Conservation (phyloP, 2,329 filamentous ascomycete species). For the Thelonectria discophora region DNA sequence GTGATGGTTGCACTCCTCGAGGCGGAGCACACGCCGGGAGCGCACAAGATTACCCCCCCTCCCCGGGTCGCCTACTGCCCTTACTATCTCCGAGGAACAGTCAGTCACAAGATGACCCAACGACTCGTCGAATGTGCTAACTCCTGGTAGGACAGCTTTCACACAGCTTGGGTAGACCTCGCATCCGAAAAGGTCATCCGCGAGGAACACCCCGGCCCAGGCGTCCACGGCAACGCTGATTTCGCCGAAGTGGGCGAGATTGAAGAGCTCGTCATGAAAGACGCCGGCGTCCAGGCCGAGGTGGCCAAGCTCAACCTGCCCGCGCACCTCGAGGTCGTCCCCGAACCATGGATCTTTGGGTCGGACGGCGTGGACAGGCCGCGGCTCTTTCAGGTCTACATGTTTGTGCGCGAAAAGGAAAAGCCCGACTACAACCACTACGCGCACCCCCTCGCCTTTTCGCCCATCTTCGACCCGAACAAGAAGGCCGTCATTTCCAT, state of each 20-base stretch:
- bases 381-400: conserved; percentile 22
- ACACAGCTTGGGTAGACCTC: conserved; percentile 16
- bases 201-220: not conserved
- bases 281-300: conserved; percentile 8
- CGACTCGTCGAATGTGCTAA: not conserved
- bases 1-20: conserved; percentile 14
- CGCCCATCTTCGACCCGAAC: conserved; percentile 13
- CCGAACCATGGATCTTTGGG: conserved; percentile 23
- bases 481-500: conserved; percentile 3
- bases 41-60: not conserved
- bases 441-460: conserved; percentile 15
- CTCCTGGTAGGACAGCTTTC: conserved; percentile 7
- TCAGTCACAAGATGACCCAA: not conserved
- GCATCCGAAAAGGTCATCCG: not conserved
- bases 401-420: conserved; percentile 22
- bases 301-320: conserved; percentile 17
- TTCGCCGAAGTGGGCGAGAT: conserved; percentile 18
- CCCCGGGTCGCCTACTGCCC: conserved; percentile 15
- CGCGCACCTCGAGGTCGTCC: conserved; percentile 15
- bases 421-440: conserved; percentile 26
- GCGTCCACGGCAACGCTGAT: conserved; percentile 14
- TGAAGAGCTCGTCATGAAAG: conserved; percentile 21
- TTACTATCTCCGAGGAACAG: conserved; percentile 21
- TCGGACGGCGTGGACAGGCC: conserved; percentile 16
- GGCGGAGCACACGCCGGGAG: conserved; percentile 6